Conservation (phyloP, 257 asterid genomes). For the Voacanga thouarsii region DNA sequence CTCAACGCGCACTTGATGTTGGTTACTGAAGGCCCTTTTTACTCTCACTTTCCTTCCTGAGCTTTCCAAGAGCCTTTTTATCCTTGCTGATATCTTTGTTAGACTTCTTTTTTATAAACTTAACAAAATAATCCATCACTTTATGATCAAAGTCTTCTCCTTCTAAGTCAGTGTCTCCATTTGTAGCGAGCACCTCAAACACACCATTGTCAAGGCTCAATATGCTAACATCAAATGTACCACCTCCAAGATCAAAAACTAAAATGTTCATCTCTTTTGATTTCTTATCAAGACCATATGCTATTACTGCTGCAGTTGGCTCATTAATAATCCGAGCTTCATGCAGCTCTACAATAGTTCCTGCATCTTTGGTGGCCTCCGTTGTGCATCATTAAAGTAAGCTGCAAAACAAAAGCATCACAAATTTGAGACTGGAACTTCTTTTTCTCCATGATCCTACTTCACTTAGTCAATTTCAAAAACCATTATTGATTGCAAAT, state of each 20-base stretch:
- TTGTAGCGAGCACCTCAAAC: constrained; percentile 30
- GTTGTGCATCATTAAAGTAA: constrained; percentile 39
- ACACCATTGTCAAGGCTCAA: constrained; percentile 29
- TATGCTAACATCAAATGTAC: constrained; percentile 29
- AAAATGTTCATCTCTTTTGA: constrained; percentile 34
- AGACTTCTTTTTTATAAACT: constrained; percentile 23
- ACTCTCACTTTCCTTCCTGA: constrained; percentile 29
- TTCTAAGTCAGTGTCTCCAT: constrained; percentile 28
- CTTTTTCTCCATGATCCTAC: neutral
- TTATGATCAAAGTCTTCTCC: constrained; percentile 32
- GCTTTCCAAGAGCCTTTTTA: constrained; percentile 28
- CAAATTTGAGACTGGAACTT: too few species aligned
- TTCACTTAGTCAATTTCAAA: neutral
- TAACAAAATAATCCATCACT: constrained; percentile 23
- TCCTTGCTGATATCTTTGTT: constrained; percentile 28
- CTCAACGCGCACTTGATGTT: constrained; percentile 26
- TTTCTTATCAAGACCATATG: constrained; percentile 45
- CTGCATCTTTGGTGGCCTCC: constrained; percentile 48
- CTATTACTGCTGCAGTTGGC: constrained; percentile 48
- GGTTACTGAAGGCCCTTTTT: constrained; percentile 27
- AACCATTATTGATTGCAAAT: constrained; percentile 1
- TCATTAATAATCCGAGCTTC: constrained; percentile 41
- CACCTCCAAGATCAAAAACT: too few species aligned
- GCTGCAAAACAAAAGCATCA: constrained; percentile 27
- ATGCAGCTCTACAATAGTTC: constrained; percentile 34